A percentile compares a stretch with the other conserved stretches of the same genome.
phyloP scores from a whole-genome alignment of 2,329 filamentous ascomycete genomes.

The Aureobasidium leucospermi region DNA sequence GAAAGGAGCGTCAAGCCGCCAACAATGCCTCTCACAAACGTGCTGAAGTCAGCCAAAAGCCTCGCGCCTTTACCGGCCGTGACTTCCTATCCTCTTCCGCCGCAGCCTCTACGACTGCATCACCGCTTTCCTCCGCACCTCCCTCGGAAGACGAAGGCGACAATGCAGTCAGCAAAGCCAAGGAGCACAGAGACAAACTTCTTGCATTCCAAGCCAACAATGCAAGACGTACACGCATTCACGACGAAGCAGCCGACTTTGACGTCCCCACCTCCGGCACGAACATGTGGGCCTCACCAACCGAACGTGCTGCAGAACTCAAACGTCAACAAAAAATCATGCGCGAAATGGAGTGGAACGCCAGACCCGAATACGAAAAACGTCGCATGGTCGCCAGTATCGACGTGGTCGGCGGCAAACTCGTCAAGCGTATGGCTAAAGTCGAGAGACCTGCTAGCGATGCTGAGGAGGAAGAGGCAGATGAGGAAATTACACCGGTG shows the following conservation, averaged over 20 bases:
- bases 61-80: constrained; percentile 29
- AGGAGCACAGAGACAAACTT: constrained; percentile 72
- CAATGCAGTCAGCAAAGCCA: constrained; percentile 60
- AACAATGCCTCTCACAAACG: constrained; percentile 65
- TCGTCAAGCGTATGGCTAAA: constrained; percentile 62
- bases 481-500: constrained; percentile 26
- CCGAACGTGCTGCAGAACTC: constrained; percentile 73
- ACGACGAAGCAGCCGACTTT: constrained; percentile 75
- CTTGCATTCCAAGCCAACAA: constrained; percentile 81
- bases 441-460: constrained; percentile 51
- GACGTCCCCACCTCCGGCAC: constrained; percentile 54
- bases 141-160: constrained; percentile 30
- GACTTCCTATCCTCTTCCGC: constrained; percentile 29
- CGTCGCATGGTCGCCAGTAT: constrained; percentile 76
- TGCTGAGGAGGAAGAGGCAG: constrained; percentile 43
- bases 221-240: constrained; percentile 71
- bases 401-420: constrained; percentile 69
- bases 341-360: constrained; percentile 80
- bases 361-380: constrained; percentile 82
- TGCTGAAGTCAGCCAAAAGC: constrained; percentile 51
- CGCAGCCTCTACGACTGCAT: constrained; percentile 28
- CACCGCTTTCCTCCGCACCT: constrained; percentile 29
- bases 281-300: constrained; percentile 77
- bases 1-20: constrained; percentile 74
- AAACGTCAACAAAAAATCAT: constrained; percentile 80